These are phyloP conservation scores for Phialemoniopsis sp. DNA, from an alignment of 2,329 filamentous ascomycete genomes.

Conservation along the genomic window DNA sequence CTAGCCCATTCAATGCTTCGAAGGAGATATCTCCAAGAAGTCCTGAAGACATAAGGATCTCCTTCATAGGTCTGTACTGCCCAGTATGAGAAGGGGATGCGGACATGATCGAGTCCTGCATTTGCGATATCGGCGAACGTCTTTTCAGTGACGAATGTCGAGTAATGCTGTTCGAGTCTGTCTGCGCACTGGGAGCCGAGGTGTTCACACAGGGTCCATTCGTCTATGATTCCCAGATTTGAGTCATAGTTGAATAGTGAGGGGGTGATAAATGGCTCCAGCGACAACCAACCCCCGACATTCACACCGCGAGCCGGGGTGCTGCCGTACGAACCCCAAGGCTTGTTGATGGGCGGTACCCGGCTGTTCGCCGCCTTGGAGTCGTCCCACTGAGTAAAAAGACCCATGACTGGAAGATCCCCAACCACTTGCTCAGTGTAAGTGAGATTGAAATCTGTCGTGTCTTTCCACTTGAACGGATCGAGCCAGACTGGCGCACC, in stretches of 20 bases:
- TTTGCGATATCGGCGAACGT: constrained; percentile 81
- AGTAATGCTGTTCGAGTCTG: constrained; percentile 86
- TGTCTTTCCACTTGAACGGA: constrained; percentile 89
- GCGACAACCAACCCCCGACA: constrained; percentile 85
- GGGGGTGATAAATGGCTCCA: constrained; percentile 94
- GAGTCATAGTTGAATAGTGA: constrained; percentile 75
- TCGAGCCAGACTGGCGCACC: constrained; percentile 74
- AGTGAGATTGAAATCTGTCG: constrained; percentile 86
- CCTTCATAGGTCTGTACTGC: constrained; percentile 78
- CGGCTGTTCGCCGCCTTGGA: constrained; percentile 71
- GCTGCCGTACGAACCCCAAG: constrained; percentile 72
- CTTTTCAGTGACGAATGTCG: constrained; percentile 78
- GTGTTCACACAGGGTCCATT: constrained; percentile 72
- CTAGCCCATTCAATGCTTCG: constrained; percentile 91
- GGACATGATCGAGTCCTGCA: constrained; percentile 93
- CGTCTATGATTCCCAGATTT: constrained; percentile 70
- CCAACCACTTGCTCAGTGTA: constrained; percentile 85
- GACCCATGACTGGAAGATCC: constrained; percentile 84
- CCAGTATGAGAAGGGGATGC: constrained; percentile 96
- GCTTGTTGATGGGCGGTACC: constrained; percentile 71
- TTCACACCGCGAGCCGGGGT: constrained; percentile 87
- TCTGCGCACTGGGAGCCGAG: constrained; percentile 64
- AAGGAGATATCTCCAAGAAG: constrained; percentile 89
- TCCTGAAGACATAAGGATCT: constrained; percentile 83
- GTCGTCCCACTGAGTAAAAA: constrained; percentile 84